phyloP scores from a whole-genome alignment of 73 alveolate genomes.

The Paramecium sexaurelia region DNA sequence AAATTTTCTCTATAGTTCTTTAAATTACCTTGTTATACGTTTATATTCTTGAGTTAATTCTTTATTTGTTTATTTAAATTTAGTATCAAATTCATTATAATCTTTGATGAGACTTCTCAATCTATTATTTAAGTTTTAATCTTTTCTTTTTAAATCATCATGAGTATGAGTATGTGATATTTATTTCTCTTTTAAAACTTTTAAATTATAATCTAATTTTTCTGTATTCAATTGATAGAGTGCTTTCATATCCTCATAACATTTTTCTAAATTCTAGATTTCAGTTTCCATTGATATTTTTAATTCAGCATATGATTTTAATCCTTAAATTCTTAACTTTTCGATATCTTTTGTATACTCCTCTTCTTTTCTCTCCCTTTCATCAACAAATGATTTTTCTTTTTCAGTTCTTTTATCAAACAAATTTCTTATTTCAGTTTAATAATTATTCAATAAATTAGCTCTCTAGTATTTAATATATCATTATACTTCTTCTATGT shows the following conservation, averaged over 20 bases:
- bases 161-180: slow-evolving; percentile 75
- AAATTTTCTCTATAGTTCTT: slow-evolving; percentile 81
- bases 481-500: slow-evolving; percentile 40
- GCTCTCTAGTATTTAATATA: slow-evolving; percentile 68
- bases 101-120: slow-evolving; percentile 74
- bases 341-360: slow-evolving; percentile 81
- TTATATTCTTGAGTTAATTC: slow-evolving; percentile 81
- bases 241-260: slow-evolving; percentile 92
- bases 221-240: slow-evolving; percentile 82
- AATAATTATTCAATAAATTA: slow-evolving; percentile 70
- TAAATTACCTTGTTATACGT: slow-evolving; percentile 83
- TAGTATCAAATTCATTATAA: slow-evolving; percentile 70
- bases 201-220: slow-evolving; percentile 83
- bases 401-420: slow-evolving; percentile 79
- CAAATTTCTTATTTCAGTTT: slow-evolving; percentile 75
- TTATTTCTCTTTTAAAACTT: slow-evolving; percentile 81
- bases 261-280: slow-evolving; percentile 79
- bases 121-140: slow-evolving; percentile 75
- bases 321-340: slow-evolving; percentile 79
- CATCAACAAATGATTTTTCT: slow-evolving; percentile 75
- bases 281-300: slow-evolving; percentile 86
- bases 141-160: slow-evolving; percentile 72
- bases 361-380: slow-evolving; percentile 82
- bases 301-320: slow-evolving; percentile 80
- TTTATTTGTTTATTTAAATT: slow-evolving; percentile 75